These are phyloP conservation scores for Haematococcus lacustris DNA, from an alignment of 139 green algal genomes.

Conservation along the genomic window DNA sequence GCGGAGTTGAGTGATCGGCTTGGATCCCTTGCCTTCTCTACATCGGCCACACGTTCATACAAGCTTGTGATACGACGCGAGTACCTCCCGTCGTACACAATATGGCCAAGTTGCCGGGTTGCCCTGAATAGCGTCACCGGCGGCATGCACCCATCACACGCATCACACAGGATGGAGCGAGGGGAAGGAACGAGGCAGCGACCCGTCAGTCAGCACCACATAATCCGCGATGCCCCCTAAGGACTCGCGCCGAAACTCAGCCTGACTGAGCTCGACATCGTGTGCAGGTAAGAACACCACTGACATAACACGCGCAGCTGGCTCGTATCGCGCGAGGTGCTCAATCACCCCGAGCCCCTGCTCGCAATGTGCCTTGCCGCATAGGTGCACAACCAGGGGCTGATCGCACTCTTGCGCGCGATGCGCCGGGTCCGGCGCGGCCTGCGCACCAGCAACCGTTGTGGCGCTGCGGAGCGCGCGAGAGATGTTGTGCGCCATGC, in stretches of 20 bases:
- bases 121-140: too few relatives aligned
- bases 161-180: slow-evolving; percentile 15
- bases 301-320: slow-evolving; percentile 2
- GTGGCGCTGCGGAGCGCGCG: background rate
- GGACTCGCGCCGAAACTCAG: slow-evolving; percentile 1
- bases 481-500: slow-evolving; percentile 37
- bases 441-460: too few relatives aligned
- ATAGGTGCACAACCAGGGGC: slow-evolving; percentile 38
- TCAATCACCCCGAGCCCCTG: slow-evolving; percentile 37
- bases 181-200: slow-evolving; percentile 21
- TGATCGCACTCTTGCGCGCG: too few relatives aligned
- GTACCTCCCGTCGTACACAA: too few relatives aligned
- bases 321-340: slow-evolving; percentile 20
- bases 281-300: slow-evolving; percentile 26
- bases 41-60: too few relatives aligned
- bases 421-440: too few relatives aligned
- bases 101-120: too few relatives aligned
- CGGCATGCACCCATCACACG: too few relatives aligned
- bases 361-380: slow-evolving; percentile 48
- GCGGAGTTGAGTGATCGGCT: too few relatives aligned
- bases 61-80: too few relatives aligned
- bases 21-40: too few relatives aligned
- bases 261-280: background rate
- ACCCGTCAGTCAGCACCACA: slow-evolving; percentile 30
- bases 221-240: slow-evolving; percentile 28